These are phyloP conservation scores for Diutina mesorugosa DNA, from an alignment of 1,139 yeast species.

Conservation along the genomic window DNA sequence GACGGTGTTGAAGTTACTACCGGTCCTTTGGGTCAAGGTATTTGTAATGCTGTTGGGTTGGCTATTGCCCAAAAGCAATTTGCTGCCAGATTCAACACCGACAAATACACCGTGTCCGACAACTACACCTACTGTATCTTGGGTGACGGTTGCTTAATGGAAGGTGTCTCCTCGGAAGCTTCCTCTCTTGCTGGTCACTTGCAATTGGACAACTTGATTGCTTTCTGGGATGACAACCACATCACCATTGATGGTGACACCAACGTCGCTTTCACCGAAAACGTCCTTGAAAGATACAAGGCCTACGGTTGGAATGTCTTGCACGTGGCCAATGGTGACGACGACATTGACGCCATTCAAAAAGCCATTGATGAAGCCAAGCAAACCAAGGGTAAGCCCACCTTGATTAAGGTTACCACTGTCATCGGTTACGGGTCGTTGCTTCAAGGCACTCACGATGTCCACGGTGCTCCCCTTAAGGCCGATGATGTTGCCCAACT, in stretches of 20 bases:
- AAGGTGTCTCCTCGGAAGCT: conserved; percentile 95
- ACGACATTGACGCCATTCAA: conserved; percentile 59
- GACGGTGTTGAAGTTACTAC: conserved; percentile 96
- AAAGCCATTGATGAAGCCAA: conserved; percentile 67
- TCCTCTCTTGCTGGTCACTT: conserved; percentile 94
- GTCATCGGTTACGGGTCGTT: conserved; percentile 93
- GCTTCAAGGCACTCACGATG: conserved; percentile 77
- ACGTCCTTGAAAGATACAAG: conserved; percentile 74
- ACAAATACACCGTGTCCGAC: conserved; percentile 59
- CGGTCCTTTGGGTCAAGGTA: conserved; percentile 99
- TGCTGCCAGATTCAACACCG: conserved; percentile 91
- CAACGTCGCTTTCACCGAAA: conserved; percentile 86
- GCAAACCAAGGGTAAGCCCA: conserved; percentile 64
- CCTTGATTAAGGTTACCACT: conserved; percentile 80
- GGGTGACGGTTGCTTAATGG: conserved; percentile 99
- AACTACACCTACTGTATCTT: conserved; percentile 68
- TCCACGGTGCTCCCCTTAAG: conserved; percentile 96
- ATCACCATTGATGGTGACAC: conserved; percentile 96
- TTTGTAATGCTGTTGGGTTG: conserved; percentile 91
- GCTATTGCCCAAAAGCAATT: conserved; percentile 91
- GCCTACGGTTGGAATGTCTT: conserved; percentile 93
- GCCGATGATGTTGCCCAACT: conserved; percentile 85
- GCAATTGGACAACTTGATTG: conserved; percentile 86
- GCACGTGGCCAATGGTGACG: conserved; percentile 71
- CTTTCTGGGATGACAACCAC: conserved; percentile 94